Base-by-base conservation (phyloP, 768 basidiomycete genomes). In the Leccinum fibrillosum region DNA sequence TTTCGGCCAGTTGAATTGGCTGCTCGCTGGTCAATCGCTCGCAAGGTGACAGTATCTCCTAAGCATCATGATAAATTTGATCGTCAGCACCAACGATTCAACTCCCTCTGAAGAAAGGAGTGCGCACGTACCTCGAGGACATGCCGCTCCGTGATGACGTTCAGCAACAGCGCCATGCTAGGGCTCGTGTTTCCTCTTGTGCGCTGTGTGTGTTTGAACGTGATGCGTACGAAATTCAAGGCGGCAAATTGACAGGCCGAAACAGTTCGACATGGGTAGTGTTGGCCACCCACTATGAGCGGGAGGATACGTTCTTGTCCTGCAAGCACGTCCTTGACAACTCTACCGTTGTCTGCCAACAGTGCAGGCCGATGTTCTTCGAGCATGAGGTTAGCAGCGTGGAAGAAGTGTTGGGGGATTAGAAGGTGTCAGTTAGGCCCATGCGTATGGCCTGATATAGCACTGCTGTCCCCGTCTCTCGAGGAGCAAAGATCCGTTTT, bases 211-310 rank as follows among this genome's bases (percentile, higher is more conserved):
- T 67, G 54, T 11, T 62, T 62, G 19, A 85, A 78, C 15, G 77
- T 72, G 10, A 82, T 59, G 26, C 84, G 76, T 13, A 78, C 82
- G 55, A 84, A 86, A 62, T 89, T 87, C 62, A 88, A 63, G 2
- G 82, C 82, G 10, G 86, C 85, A 48, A 89, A 75, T 12, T 85
- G 84, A 60, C 86, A 88, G 2, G 83, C 76, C 15, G 85, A 79
- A 9, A 49, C 49, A 19, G 63, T 65, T 37, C 42, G 56, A 32
- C 76, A 74, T 35, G 70, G 66, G 48, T 84, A 85, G 39, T 83
- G 81, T 49, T 81, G 78, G 17, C 76, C 72, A 13, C 81, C 79
- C 37, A 37, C 15, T 6, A 62, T 65, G 59, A 80, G 74, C 4
- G 78, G 80, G 50, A 81, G 71, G 35, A 26, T 26, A 26, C 26